A percentile compares a stretch with the other conserved stretches of the same genome.
phyloP scores from a whole-genome alignment of 768 basidiomycete species.

The Tylopilus vinaceipallidus region DNA sequence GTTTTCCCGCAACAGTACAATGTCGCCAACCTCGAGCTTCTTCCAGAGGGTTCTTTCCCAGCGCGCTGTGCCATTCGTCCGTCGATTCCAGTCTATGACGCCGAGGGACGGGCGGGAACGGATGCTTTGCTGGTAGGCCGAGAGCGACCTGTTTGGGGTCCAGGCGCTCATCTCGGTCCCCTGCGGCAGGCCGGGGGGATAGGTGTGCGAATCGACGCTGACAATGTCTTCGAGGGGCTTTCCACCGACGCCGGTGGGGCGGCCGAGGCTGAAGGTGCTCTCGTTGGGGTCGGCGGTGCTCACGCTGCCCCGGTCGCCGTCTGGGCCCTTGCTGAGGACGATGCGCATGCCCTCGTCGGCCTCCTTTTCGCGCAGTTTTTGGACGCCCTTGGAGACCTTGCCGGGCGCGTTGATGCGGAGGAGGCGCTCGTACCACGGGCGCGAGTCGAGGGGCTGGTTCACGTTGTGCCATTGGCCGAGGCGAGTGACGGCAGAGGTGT shows the following conservation, averaged over 20 bases:
- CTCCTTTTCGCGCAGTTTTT: constrained; percentile 80
- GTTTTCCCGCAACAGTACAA: constrained; percentile 87
- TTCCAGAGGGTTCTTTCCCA: constrained; percentile 99
- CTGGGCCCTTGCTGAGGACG: constrained; percentile 48
- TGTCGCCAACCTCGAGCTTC: constrained; percentile 96
- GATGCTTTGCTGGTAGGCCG: constrained; percentile 53
- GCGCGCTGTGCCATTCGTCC: constrained; percentile 63
- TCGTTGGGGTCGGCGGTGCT: constrained; percentile 44
- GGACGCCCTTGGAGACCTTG: constrained; percentile 79
- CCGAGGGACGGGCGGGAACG: constrained; percentile 58
- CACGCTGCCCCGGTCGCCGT: constrained; percentile 38
- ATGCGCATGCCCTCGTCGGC: constrained; percentile 64
- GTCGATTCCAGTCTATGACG: constrained; percentile 79
- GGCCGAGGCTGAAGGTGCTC: constrained; percentile 41
- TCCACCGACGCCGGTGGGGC: constrained; percentile 41
- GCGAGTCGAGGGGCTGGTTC: constrained; percentile 78
- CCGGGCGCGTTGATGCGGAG: constrained; percentile 70
- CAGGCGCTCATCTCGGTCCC: constrained; percentile 35
- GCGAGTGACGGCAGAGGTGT: constrained; percentile 90
- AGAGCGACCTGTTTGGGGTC: constrained; percentile 40
- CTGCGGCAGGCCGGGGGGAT: constrained; percentile 48
- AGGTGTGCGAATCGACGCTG: constrained; percentile 63
- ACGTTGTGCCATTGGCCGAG: constrained; percentile 88
- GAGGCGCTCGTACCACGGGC: constrained; percentile 73
- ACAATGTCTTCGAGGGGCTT: constrained; percentile 64